A percentile compares a stretch with the other conserved stretches of the same genome.
Evolutionary conservation across 306 rosid genomes (phyloP).

Genomic region (Nissolia schottii): DNA sequence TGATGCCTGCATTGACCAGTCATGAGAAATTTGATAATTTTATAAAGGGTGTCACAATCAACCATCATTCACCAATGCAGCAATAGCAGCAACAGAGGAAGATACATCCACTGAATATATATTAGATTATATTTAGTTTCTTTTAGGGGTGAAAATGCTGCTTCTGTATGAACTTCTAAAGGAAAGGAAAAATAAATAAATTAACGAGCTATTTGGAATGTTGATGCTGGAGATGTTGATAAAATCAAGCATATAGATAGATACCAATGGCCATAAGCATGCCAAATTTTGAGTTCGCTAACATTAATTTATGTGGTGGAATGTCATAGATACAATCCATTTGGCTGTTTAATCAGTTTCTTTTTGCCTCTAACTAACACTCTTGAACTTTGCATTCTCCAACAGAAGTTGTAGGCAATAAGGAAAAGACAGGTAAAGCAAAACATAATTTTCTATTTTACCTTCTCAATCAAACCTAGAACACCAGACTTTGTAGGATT

Average conservation of each 20-base stretch:
- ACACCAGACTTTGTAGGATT: constrained; percentile 78
- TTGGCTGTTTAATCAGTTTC: neutral
- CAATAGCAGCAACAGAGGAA: neutral
- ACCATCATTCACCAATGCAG: neutral
- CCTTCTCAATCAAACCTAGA: constrained; percentile 95
- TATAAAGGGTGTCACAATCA: neutral
- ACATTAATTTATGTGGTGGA: neutral
- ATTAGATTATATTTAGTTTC: neutral
- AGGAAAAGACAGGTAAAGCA: neutral
- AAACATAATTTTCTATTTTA: constrained; percentile 16
- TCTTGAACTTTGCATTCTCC: neutral
- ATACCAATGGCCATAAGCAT: neutral
- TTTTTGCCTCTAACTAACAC: neutral
- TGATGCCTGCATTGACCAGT: constrained; percentile 51
- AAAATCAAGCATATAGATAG: neutral
- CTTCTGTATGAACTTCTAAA: neutral
- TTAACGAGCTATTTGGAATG: neutral
- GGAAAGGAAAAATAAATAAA: neutral
- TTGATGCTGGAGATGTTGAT: neutral
- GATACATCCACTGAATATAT: neutral
- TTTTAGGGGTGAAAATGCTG: neutral
- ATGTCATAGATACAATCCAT: neutral
- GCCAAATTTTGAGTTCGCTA: neutral
- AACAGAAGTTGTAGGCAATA: neutral
- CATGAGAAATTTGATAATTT: neutral